Conservation (phyloP, 2,329 filamentous ascomycete genomes). For the Drechslera avenae region DNA sequence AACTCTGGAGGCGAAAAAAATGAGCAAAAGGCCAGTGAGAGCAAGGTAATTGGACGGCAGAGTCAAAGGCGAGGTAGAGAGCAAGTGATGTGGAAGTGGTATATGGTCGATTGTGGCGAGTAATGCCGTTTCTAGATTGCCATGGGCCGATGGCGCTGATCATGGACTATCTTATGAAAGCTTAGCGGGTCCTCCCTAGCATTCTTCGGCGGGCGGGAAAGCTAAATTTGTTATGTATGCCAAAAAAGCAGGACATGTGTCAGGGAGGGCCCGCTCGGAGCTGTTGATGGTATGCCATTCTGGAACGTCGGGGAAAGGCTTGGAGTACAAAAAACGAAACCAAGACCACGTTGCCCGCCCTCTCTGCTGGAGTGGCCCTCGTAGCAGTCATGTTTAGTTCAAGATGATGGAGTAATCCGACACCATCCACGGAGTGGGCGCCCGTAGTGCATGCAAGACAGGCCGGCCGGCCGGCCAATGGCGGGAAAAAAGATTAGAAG, state of each 20-base stretch:
- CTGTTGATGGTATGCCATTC: slow-evolving; percentile 3
- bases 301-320: slow-evolving; percentile 4
- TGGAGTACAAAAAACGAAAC: neutral
- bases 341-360: neutral
- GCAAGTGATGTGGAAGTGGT: slow-evolving; percentile 28
- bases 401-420: slow-evolving; percentile 28
- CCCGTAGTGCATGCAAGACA: slow-evolving; percentile 16
- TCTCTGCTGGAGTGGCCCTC: slow-evolving; percentile 4
- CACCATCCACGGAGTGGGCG: slow-evolving; percentile 12
- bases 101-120: slow-evolving; percentile 43
- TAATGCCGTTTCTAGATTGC: slow-evolving; percentile 43
- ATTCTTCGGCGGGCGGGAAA: slow-evolving; percentile 13
- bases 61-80: slow-evolving; percentile 24
- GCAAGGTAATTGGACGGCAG: slow-evolving; percentile 20
- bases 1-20: slow-evolving; percentile 46
- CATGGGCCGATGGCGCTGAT: slow-evolving; percentile 43
- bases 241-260: slow-evolving; percentile 6
- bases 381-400: slow-evolving; percentile 11
- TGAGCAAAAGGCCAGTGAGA: slow-evolving; percentile 26
- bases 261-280: slow-evolving; percentile 2
- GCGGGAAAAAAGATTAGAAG: neutral
- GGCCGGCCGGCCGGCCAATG: slow-evolving; percentile 22
- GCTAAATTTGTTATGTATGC: slow-evolving; percentile 12
- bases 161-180: slow-evolving; percentile 34
- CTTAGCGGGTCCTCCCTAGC: slow-evolving; percentile 36